Evolutionary conservation across 1,284 basidiomycete species (phyloP), one percentile per base, ranked within the genome.

Genomic region (Jaminaea rosea): DNA sequence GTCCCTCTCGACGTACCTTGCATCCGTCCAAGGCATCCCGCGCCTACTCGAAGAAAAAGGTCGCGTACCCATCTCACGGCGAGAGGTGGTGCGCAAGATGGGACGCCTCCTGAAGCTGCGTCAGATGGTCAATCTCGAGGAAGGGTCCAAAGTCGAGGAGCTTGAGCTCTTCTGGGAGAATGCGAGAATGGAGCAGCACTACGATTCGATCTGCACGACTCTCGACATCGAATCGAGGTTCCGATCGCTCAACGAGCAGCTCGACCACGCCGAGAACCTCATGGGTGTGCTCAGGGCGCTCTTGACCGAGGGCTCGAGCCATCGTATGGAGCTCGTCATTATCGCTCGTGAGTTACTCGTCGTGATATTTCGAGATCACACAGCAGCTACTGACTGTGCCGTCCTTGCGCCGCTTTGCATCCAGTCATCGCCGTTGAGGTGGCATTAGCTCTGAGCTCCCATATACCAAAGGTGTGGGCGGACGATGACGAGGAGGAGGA

Each of bases 151-250:
- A 37, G 58, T 71, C 47, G 70, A 73, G 49, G 69, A 72, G 42
- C 69, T 68, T 17, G 69, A 73, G 36, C 59, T 69, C 21, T 71
- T 70, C 49, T 73, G 70, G 70, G 70, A 73, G 36, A 73, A 73
- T 45, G 49, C 50, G 7, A 55, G 54, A 29, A 56, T 71, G 56
- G 67, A 69, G 39, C 15, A 69, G 15, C 63, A 72, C 52, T 70
- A 70, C 51, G 60, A 67, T 8, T 53, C 56, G 50, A 69, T 69
- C 39, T 73, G 69, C 46, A 42, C 52, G 48, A 60, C 57, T 3
- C 58, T 73, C 19, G 70, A 73, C 52, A 65, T 73, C 13, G 53
- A 60, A 19, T 56, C 60, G 32, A 49, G 70, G 8, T 70, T 72
- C 46, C 63, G 62, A 27, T 60, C 65, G 17, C 44, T 71, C 17